phyloP scores from a whole-genome alignment of 2,329 filamentous ascomycete species.

The Aureobasidium subglaciale region DNA sequence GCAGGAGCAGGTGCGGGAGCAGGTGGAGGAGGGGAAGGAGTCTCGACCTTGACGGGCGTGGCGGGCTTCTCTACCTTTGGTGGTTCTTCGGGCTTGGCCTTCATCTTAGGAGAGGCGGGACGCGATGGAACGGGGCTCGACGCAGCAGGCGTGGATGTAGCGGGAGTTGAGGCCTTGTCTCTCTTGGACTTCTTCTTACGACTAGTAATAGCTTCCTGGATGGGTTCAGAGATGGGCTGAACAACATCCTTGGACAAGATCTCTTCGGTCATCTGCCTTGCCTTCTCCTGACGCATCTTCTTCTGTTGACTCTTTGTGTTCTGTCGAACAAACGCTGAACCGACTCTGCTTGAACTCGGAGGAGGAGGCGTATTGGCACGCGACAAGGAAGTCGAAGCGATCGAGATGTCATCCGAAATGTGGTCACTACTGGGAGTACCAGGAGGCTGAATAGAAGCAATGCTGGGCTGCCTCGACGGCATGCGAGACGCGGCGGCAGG shows the following conservation, averaged over 20 bases:
- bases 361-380: conserved; percentile 63
- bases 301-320: conserved; percentile 74
- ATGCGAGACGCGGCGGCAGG: conserved; percentile 30
- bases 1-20: too few species aligned
- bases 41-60: conserved; percentile 19
- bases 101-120: conserved; percentile 15
- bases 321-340: conserved; percentile 59
- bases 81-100: conserved; percentile 21
- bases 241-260: conserved; percentile 40
- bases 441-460: conserved; percentile 57
- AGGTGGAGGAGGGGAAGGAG: conserved; percentile 18
- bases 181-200: conserved; percentile 85
- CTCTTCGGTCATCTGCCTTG: conserved; percentile 39
- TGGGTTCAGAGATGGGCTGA: conserved; percentile 42
- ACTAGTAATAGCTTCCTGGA: conserved; percentile 64
- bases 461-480: conserved; percentile 45
- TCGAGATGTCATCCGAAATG: conserved; percentile 68
- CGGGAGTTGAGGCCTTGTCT: conserved; percentile 23
- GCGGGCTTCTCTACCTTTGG: conserved; percentile 16
- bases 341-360: conserved; percentile 45
- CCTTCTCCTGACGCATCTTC: conserved; percentile 49
- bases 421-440: conserved; percentile 67
- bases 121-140: conserved; percentile 5
- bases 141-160: conserved; percentile 3
- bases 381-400: conserved; percentile 65